Base-by-base conservation (phyloP, 2,329 filamentous ascomycete species). In the Mariannaea elegans region DNA sequence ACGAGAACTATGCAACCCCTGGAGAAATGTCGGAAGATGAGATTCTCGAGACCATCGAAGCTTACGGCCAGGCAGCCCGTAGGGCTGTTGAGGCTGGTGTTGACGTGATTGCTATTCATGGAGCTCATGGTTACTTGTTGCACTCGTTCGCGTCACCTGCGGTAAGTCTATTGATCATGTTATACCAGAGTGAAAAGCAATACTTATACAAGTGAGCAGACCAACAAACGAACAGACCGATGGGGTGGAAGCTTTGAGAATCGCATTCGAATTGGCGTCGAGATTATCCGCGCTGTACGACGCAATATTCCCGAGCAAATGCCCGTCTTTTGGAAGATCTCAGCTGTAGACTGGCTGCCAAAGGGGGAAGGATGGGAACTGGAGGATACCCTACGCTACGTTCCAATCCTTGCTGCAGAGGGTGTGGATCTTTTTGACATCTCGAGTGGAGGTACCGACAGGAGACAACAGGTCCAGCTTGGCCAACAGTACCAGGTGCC, bases 91-190 rank as follows among this genome's bases (percentile, higher is more conserved):
- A 82, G 48, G 87, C 85, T 1, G 91, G 91, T 0, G 85, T 90
- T 63, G 88, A 90, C 70, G 84, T 85, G 10, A 80, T 91, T 18
- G 88, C 87, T 74, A 86, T 95, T 49, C 91, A 94, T 77, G 84
- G 82, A 64, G 91, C 90, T 0, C 91, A 94, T 71, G 91, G 91
- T 2, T 94, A 94, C 71, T 82, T 94, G 1, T 76, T 94, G 0
- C 86, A 88, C 71, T 76, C 79, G 2, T 94, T 93, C 78, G 62
- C 92, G 14, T 88, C 85, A 1, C 90, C 90, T 0, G 82, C 83
- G 1, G 81, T 80, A 47, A 41, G 44, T 36, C 4, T 36, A 16
- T 14, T 16, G n/a, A n/a, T n/a, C n/a, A n/a, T n/a, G n/a, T n/a
- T n/a, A n/a, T 32, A 7, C 29, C 7, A 32, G 29, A 13, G 29